A percentile compares a stretch with the other conserved stretches of the same genome.
Evolutionary conservation across 176 grass and related monocot species (phyloP).

Genomic region (Thalia dealbata): DNA sequence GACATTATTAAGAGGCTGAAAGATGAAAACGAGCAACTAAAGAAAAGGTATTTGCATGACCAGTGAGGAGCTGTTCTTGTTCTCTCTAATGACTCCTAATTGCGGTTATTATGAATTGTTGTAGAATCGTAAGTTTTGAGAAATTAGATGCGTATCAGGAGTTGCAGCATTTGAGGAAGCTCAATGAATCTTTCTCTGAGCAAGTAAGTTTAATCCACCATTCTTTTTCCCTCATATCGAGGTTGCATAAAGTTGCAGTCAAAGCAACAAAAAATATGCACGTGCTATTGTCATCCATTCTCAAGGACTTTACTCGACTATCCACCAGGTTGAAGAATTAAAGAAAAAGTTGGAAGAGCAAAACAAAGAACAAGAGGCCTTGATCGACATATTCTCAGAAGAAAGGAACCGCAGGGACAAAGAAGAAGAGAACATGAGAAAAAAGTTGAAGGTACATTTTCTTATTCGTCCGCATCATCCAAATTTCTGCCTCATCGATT

Average conservation of each 20-base stretch:
- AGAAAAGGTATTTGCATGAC: constrained; percentile 42
- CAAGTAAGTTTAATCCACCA: constrained; percentile 37
- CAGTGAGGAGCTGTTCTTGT: not conserved
- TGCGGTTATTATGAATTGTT: not conserved
- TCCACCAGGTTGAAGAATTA: constrained; percentile 63
- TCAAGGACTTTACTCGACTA: not conserved
- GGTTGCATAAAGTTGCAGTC: not conserved
- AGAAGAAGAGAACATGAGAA: constrained; percentile 70
- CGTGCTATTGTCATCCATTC: not conserved
- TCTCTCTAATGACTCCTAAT: not conserved
- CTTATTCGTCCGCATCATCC: not conserved
- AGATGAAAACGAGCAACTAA: constrained; percentile 60
- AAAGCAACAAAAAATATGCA: not conserved
- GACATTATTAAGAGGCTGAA: constrained; percentile 50
- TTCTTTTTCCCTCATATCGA: not conserved
- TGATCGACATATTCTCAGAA: constrained; percentile 90
- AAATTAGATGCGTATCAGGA: constrained; percentile 38
- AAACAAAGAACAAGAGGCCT: constrained; percentile 80
- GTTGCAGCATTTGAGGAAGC: constrained; percentile 54
- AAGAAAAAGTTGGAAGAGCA: constrained; percentile 58
- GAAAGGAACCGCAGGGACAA: constrained; percentile 65
- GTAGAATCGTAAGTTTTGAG: constrained; percentile 52
- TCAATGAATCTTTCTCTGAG: constrained; percentile 54
- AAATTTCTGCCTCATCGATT: not conserved
- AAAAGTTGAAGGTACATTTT: constrained; percentile 55